Conservation (phyloP, 1,284 basidiomycete species). For the Austroboletus niveus region DNA sequence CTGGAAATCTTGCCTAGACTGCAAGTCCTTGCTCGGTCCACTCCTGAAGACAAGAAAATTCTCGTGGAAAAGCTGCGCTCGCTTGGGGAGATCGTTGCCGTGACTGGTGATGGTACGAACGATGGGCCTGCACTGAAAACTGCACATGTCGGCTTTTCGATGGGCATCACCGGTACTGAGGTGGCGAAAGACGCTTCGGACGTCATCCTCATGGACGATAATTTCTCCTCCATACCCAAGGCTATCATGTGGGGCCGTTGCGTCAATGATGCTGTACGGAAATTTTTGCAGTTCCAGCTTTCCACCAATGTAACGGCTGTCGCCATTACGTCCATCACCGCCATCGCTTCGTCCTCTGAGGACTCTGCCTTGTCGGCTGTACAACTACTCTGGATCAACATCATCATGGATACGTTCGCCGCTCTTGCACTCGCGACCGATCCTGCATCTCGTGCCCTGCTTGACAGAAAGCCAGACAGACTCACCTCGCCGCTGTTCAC, state of each 20-base stretch:
- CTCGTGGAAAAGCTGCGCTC: conserved; percentile 87
- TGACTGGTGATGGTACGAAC: conserved; percentile 98
- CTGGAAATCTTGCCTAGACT: conserved; percentile 66
- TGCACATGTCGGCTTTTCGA: conserved; percentile 92
- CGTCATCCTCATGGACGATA: conserved; percentile 98
- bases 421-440: conserved; percentile 97
- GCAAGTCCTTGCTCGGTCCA: conserved; percentile 90
- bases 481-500: conserved; percentile 88
- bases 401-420: conserved; percentile 98
- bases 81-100: conserved; percentile 92
- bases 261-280: conserved; percentile 96
- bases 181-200: conserved; percentile 99
- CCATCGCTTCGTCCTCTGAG: conserved; percentile 78
- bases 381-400: conserved; percentile 95
- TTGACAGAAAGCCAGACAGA: conserved; percentile 89
- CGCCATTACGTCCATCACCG: conserved; percentile 89
- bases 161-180: conserved; percentile 99
- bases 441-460: conserved; percentile 78
- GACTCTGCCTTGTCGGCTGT: conserved; percentile 90
- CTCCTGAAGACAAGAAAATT: conserved; percentile 95
- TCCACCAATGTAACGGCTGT: conserved; percentile 97
- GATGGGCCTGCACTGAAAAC: conserved; percentile 97
- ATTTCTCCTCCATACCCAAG: conserved; percentile 94
- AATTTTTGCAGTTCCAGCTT: conserved; percentile 98
- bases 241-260: conserved; percentile 99